Evolutionary conservation across 805 yeast species (phyloP).

Genomic region (Tetrapisispora nanseiensis): DNA sequence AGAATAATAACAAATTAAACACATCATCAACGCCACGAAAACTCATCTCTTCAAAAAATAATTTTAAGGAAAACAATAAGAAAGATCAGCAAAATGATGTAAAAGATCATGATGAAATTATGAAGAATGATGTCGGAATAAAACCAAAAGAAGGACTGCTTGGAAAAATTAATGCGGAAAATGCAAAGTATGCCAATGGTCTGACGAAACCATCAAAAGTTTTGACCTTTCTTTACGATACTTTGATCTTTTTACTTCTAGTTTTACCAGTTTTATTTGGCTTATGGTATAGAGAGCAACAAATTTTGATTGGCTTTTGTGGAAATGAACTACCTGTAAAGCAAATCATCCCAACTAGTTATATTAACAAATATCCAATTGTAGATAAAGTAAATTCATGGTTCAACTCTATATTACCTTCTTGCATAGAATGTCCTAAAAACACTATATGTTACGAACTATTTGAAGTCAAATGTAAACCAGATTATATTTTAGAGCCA

Average conservation of each 20-base stretch:
- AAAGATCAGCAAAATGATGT: no score
- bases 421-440: constrained; percentile 69
- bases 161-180: no score
- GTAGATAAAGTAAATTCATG: constrained; percentile 32
- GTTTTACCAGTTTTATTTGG: constrained; percentile 34
- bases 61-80: not conserved
- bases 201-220: not conserved
- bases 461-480: constrained; percentile 56
- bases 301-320: constrained; percentile 61
- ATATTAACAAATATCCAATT: not conserved
- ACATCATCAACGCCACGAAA: not conserved
- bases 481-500: constrained; percentile 46
- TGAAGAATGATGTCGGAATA: no score
- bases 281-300: constrained; percentile 58
- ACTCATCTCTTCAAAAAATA: not conserved
- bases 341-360: not conserved
- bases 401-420: constrained; percentile 44
- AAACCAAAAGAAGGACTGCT: no score
- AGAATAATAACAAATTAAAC: constrained; percentile 1
- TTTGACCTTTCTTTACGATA: constrained; percentile 1
- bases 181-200: no score
- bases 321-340: constrained; percentile 41
- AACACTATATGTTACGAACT: constrained; percentile 65
- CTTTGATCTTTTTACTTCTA: constrained; percentile 29
- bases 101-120: no score